A percentile compares a stretch with the other conserved stretches of the same genome.
Conservation (phyloP, 1,284 basidiomycete genomes). For the Apiotrichum brassicae region DNA sequence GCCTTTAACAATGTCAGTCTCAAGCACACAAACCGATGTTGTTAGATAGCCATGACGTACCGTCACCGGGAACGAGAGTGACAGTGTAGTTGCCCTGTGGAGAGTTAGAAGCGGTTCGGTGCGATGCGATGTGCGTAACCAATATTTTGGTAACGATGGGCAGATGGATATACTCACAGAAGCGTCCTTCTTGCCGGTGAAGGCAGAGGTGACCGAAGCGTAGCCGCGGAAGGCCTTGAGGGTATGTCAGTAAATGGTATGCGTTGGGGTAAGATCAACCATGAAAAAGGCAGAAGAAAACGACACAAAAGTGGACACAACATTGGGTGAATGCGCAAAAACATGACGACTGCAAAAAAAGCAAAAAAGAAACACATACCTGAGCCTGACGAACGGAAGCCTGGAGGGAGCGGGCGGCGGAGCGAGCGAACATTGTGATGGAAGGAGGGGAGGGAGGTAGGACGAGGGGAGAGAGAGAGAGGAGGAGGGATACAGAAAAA, state of each 20-base stretch:
- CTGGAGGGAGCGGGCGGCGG: constrained; percentile 21
- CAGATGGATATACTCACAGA: constrained; percentile 56
- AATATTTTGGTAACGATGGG: neutral
- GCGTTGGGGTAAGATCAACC: too few species aligned
- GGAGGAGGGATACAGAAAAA: neutral
- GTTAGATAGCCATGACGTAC: constrained; percentile 15
- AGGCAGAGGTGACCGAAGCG: constrained; percentile 61
- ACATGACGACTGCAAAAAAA: neutral
- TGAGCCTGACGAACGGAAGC: constrained; percentile 32
- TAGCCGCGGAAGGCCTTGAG: constrained; percentile 33
- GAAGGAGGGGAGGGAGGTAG: constrained; percentile 1
- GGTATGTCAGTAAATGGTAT: constrained; percentile 13
- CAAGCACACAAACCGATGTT: too few species aligned
- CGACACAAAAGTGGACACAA: neutral
- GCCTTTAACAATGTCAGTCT: constrained; percentile 92
- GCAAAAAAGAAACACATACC: constrained; percentile 19
- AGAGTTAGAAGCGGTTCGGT: too few species aligned
- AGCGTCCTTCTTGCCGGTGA: constrained; percentile 76
- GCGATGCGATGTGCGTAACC: too few species aligned
- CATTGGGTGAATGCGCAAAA: neutral
- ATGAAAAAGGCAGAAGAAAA: too few species aligned
- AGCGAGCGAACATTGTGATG: constrained; percentile 27
- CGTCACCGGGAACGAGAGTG: constrained; percentile 36
- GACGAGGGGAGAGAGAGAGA: constrained; percentile 4
- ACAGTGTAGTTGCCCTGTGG: constrained; percentile 79